Conservation (phyloP, 1,284 basidiomycete genomes). For the Coniferiporia sulphurascens region DNA sequence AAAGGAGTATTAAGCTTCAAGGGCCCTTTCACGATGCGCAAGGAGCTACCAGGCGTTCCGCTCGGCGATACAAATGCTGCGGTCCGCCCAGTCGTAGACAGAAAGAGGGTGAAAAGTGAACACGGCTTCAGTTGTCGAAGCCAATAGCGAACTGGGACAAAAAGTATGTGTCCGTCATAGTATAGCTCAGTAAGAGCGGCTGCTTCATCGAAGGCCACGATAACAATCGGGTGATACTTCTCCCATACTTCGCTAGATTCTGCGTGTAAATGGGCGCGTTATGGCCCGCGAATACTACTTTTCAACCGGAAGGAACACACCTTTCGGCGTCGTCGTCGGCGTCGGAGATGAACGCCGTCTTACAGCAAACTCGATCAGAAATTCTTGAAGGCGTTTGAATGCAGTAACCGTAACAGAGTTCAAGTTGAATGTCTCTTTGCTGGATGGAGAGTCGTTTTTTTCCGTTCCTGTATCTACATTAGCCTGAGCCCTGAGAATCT, state of each 20-base stretch:
- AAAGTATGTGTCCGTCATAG: background rate
- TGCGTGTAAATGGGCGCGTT: too few relatives aligned
- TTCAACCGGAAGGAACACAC: too few relatives aligned
- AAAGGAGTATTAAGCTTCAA: background rate
- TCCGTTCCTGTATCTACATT: too few relatives aligned
- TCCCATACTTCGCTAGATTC: background rate
- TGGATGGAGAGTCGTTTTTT: too few relatives aligned
- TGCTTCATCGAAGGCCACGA: slow-evolving; percentile 1
- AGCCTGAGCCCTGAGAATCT: too few relatives aligned
- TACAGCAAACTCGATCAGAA: too few relatives aligned
- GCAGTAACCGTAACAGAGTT: too few relatives aligned
- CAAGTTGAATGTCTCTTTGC: too few relatives aligned
- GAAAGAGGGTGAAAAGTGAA: background rate
- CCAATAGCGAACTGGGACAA: background rate
- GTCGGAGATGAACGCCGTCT: too few relatives aligned
- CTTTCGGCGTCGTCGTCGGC: too few relatives aligned
- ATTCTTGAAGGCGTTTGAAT: too few relatives aligned
- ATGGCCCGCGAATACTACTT: too few relatives aligned
- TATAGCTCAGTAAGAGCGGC: background rate
- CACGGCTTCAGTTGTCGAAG: background rate
- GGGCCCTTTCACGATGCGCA: background rate
- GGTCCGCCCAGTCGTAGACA: background rate
- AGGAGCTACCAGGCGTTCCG: background rate
- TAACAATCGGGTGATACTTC: background rate
- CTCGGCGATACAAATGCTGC: background rate